Conservation (phyloP, 2,329 filamentous ascomycete species). For the Trichoderma sp. region DNA sequence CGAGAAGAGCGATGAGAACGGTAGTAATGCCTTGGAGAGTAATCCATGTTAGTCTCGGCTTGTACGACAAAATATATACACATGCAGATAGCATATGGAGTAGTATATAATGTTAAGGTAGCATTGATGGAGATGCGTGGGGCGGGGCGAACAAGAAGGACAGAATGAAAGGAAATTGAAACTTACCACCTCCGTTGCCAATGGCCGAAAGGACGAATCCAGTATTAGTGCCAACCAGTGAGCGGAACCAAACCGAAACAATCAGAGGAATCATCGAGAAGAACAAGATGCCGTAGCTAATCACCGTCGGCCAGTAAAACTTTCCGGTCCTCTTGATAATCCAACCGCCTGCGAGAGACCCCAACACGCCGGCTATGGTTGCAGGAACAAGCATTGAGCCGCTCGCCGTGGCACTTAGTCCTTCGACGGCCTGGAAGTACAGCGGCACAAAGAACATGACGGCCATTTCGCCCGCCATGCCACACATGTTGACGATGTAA, state of each 20-base stretch:
- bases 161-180: not conserved
- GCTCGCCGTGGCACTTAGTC: constrained; percentile 59
- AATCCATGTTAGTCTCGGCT: not conserved
- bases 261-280: constrained; percentile 45
- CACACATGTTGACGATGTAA: constrained; percentile 72
- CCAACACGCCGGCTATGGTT: constrained; percentile 59
- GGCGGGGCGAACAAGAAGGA: not conserved
- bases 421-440: constrained; percentile 72
- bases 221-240: constrained; percentile 36
- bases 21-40: constrained; percentile 59
- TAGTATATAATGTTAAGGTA: not conserved
- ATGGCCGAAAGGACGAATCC: constrained; percentile 52
- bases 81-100: not conserved
- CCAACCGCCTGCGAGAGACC: constrained; percentile 62
- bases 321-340: constrained; percentile 68
- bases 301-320: constrained; percentile 67
- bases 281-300: constrained; percentile 52
- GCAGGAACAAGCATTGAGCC: constrained; percentile 65
- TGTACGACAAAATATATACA: not conserved
- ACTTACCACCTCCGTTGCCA: constrained; percentile 38
- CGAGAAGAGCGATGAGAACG: constrained; percentile 67
- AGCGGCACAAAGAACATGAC: constrained; percentile 72
- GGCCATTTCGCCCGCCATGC: constrained; percentile 55
- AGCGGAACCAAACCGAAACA: constrained; percentile 5
- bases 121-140: not conserved